Base-by-base conservation (phyloP, 129 eudicot genomes). In the Glebionis coronaria region DNA sequence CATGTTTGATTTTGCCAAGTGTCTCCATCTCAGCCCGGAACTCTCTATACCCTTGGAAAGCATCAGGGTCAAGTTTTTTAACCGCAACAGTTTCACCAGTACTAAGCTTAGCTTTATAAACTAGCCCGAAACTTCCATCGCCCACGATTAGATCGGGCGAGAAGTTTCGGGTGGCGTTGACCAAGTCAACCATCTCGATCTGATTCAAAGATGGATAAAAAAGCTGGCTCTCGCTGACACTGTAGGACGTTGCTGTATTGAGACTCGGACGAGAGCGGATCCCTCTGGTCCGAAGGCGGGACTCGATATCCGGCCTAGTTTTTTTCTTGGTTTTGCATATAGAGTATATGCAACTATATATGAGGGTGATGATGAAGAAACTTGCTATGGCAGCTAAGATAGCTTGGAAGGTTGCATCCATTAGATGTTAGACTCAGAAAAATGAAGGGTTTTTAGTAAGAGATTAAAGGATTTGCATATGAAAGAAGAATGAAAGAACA, bases 11-110 rank as follows among this genome's bases (percentile, higher is more conserved):
- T 72, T 82, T 83, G 9, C 95, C 91, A 0, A 92, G 85, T 0
- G 98, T 88, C 47, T 92, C 98, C 95, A 88, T 88, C 77, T 92
- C 98, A 1, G 98, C 98, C 51, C 82, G 82, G 31, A 92, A 92
- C 68, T 92, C 98, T 0, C 98, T 80, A 44, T 85, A 75, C 12
- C 98, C 98, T 71, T 92, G 98, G 25, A 88, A 92, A 12, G 95
- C 95, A 27, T 92, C 96, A n/a, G 82, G 71, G 12, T 75, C 58
- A 56, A 92, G 82, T 63, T 77, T 86, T 11, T 92, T 92, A 0
- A 88, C 81, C 21, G 98, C 98, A 28, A 92, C 98, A 15, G 80
- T 72, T 44, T 10, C 61, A 64, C 82, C 89, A 42, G 68, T 16
- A 5, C 71, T 3, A 40, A 92, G 80, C 11, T 21, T 72, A 28